phyloP scores from a whole-genome alignment of 1,284 basidiomycete species.

The Tilletia horrida region DNA sequence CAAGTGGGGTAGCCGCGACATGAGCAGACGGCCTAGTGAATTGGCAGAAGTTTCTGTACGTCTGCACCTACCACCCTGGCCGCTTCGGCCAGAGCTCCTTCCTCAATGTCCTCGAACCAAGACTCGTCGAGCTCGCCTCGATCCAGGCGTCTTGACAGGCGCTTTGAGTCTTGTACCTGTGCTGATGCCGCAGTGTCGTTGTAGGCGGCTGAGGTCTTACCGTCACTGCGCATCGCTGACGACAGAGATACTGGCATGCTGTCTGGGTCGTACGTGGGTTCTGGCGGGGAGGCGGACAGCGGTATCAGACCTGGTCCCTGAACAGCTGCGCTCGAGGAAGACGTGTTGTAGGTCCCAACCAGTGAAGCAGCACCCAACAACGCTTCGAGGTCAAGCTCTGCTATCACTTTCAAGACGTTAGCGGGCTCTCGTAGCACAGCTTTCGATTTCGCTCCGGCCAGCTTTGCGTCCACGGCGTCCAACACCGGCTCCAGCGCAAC shows the following conservation, averaged over 20 bases:
- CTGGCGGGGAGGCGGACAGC: background rate
- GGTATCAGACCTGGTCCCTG: background rate
- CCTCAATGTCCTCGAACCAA: conserved; percentile 15
- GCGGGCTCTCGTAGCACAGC: background rate
- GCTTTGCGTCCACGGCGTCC: conserved; percentile 10
- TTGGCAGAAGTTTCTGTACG: background rate
- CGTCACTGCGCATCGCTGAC: conserved; percentile 1
- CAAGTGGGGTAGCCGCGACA: too few relatives aligned
- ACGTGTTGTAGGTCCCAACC: background rate
- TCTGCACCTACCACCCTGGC: conserved; percentile 7
- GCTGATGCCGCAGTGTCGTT: background rate
- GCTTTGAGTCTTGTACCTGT: background rate
- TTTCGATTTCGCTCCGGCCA: background rate
- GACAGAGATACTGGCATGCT: background rate
- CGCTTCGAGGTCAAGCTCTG: conserved; percentile 6
- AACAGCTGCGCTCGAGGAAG: background rate
- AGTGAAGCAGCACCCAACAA: conserved; percentile 14
- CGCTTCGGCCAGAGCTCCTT: conserved; percentile 1
- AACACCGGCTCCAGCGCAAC: conserved; percentile 10
- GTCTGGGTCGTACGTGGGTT: background rate
- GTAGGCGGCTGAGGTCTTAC: background rate
- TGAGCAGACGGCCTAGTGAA: background rate
- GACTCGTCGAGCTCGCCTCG: conserved; percentile 12
- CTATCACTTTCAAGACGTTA: conserved; percentile 6
- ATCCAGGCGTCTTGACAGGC: background rate